Base-by-base conservation (phyloP, 345 rosid species). In the Litchi chinensis region DNA sequence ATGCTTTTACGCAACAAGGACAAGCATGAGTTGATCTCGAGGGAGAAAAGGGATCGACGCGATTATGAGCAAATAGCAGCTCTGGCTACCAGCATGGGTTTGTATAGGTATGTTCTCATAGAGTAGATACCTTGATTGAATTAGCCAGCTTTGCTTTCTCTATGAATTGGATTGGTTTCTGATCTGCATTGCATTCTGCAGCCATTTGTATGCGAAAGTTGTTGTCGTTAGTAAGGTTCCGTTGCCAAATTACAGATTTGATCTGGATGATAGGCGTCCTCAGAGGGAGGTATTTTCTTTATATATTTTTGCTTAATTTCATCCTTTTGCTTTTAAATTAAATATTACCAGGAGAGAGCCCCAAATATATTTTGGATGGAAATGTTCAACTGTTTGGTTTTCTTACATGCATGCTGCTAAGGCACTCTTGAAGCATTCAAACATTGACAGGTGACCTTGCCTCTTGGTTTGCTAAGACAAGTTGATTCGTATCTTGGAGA, bases 211-310 rank as follows among this genome's bases (percentile, higher is more conserved):
- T 83, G 87, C 89, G 46, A 95, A 91, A 84, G 93, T 84, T 71
- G 93, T 88, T 75, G 99, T 93, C 70, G 85, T 92, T 78, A 95
- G 99, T 85, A 95, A 95, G 88, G 84, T 84, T 75, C 97, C 97
- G 48, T 85, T 95, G 77, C 99, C 99, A 72, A 95, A 95, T 87
- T 95, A 95, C 89, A 88, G 99, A 88, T 95, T 89, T 86, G 98
- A 95, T 83, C 80, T 95, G 83, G 99, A 95, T 87, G 93, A 92
- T 63, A 90, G 87, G 90, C 93, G 91, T 79, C 98, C 99, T 2
- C 93, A 83, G 77, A 89, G 99, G 79, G 99, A 95, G 99, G 99
- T 95, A 8, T 46, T 69, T 28, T 62, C 65, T 70, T 65, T n/a
- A 57, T 22, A 15, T 54, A 50, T 3, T n/a, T 77, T 63, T 26